Conservation (phyloP, 139 green algal genomes). For the Marvania coccoides region DNA sequence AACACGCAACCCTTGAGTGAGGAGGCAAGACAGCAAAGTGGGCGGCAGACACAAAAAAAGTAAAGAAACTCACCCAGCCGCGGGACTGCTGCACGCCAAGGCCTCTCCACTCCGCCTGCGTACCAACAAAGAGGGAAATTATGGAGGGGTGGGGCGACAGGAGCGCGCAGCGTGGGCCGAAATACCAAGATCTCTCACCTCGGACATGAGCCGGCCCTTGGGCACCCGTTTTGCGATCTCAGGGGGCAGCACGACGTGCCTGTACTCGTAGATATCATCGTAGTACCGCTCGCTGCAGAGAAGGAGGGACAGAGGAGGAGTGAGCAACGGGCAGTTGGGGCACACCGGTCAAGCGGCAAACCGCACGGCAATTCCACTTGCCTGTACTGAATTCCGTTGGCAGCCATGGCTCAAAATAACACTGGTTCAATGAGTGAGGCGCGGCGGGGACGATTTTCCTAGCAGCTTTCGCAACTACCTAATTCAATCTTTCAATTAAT, state of each 20-base stretch:
- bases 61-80: constrained; percentile 64
- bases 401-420: constrained; percentile 19
- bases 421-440: no score
- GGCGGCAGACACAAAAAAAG: not conserved
- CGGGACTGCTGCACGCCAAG: constrained; percentile 94
- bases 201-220: constrained; percentile 83
- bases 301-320: not conserved
- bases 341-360: not conserved
- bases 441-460: no score
- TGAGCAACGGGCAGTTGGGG: not conserved
- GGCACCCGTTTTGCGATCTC: constrained; percentile 85
- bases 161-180: not conserved
- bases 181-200: constrained; percentile 53
- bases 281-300: constrained; percentile 86
- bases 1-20: not conserved
- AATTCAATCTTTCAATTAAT: no score
- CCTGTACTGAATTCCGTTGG: constrained; percentile 30
- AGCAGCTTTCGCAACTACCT: no score
- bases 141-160: not conserved
- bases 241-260: constrained; percentile 90
- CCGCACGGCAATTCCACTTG: not conserved
- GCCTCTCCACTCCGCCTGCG: constrained; percentile 85
- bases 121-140: not conserved
- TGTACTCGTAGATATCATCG: constrained; percentile 87
- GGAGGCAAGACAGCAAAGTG: not conserved